Evolutionary conservation across 495 filamentous ascomycete species (phyloP).

Genomic region (Aspergillus saccharolyticus): DNA sequence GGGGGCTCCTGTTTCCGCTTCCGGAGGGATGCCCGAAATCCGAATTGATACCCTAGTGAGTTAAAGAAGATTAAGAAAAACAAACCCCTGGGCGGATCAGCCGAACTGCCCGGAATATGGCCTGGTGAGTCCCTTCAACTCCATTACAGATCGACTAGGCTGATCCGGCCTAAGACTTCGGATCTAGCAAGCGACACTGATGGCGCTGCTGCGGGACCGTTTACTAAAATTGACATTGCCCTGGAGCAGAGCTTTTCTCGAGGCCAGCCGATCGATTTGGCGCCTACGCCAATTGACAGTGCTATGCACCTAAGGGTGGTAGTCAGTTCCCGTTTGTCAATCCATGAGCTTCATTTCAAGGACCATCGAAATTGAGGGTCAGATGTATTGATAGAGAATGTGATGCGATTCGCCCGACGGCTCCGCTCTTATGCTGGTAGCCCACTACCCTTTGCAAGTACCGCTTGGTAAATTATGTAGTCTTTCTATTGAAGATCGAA

Average conservation of each 20-base stretch:
- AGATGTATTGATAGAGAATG: neutral
- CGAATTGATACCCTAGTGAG: neutral
- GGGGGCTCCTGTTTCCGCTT: slow-evolving; percentile 18
- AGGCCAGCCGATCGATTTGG: neutral
- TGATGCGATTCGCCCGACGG: neutral
- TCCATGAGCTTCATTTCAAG: neutral
- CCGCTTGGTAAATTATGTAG: neutral
- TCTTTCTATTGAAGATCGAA: neutral
- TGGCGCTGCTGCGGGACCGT: neutral
- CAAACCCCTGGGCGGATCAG: slow-evolving; percentile 37
- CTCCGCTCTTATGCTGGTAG: neutral
- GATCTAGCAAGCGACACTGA: neutral
- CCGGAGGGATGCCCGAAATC: slow-evolving; percentile 10
- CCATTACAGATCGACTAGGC: slow-evolving; percentile 6
- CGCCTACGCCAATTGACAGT: neutral
- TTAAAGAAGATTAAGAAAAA: too few relatives aligned
- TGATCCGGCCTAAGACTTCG: neutral
- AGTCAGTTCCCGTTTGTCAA: neutral
- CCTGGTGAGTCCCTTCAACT: neutral
- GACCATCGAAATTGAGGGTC: neutral
- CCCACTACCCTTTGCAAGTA: neutral
- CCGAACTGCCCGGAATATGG: slow-evolving; percentile 13
- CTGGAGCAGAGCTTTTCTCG: neutral
- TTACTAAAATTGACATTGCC: neutral
- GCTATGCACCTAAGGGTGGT: neutral